Evolutionary conservation across 2,329 filamentous ascomycete species (phyloP), one percentile per base, ranked within the genome.

Genomic region (Paramyrothecium sp.): DNA sequence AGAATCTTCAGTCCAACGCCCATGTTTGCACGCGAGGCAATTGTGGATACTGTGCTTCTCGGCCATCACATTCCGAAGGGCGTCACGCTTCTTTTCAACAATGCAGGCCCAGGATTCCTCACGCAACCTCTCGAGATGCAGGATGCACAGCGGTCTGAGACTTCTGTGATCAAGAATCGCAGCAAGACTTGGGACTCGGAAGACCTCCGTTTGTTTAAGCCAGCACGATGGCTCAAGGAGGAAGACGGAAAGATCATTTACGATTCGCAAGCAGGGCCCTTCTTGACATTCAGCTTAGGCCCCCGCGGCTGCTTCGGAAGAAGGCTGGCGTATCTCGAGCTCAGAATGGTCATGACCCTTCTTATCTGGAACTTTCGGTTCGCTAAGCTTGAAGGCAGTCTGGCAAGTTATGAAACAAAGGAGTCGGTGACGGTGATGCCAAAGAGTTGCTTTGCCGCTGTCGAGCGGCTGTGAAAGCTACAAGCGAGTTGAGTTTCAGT

Each of bases 11-110:
- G 61, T 19, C 62, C 63, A 20, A 64, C 68, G 1, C 58, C 66
- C 7, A 55, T 66, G 4, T 51, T 71, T 2, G 60, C 65, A 16
- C 65, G 71, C 3, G 56, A 64, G 41, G 65, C 71, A 2, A 55
- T 55, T 22, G 33, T 54, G 12, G 71, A 75, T 41, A 70, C 69
- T 3, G 60, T 61, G 2, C 55, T 73, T 0, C 60, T 74, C 7
- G 71, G 70, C 7, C 58, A 59, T 30, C 54, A 48, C 5, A 58
- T 74, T 21, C 71, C 70, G 26, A 67, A 65, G 56, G 70, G 66
- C 17, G 72, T 50, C 17, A 50, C 47, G 21, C 47, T 50, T 5
- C 47, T 50, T 26, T 20, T 50, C 13, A 50, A 26, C n/a, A 50
- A 50, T 17, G 47, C 47, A 8, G 47, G 47, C 19, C 47, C 47